Evolutionary conservation across 345 rosid species (phyloP).

Genomic region (Euphorbia lathyris): DNA sequence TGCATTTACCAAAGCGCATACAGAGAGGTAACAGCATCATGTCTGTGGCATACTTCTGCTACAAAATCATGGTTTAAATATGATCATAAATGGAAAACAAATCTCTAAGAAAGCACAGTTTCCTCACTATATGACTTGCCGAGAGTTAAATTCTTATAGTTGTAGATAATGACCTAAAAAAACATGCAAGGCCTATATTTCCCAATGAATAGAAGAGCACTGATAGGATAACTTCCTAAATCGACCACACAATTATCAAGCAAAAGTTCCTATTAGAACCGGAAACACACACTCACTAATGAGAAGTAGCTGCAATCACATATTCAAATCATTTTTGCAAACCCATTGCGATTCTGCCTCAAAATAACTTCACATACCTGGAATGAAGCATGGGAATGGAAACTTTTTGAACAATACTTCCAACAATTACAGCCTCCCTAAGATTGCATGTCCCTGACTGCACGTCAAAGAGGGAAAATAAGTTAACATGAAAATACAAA

Average conservation of each 20-base stretch:
- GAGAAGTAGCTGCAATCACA: not conserved
- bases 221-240: not conserved
- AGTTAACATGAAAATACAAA: not conserved
- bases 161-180: too few relatives aligned
- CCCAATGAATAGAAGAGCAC: not conserved
- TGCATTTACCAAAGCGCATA: too few relatives aligned
- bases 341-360: not conserved
- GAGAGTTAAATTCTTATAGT: not conserved
- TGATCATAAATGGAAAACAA: too few relatives aligned
- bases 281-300: not conserved
- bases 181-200: not conserved
- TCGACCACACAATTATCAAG: not conserved
- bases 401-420: constrained; percentile 76
- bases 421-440: constrained; percentile 91
- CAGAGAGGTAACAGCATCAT: too few relatives aligned
- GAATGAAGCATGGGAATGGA: constrained; percentile 92
- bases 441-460: constrained; percentile 95
- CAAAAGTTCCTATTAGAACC: not conserved
- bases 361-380: constrained; percentile 43
- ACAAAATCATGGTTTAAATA: too few relatives aligned
- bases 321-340: not conserved
- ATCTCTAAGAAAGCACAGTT: not conserved
- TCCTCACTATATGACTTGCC: not conserved
- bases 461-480: constrained; percentile 19
- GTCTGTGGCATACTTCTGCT: too few relatives aligned